Percentiles rank a stretch among this genome's conserved stretches.
phyloP scores from a whole-genome alignment of 2,329 filamentous ascomycete species.

The Verticillium longisporum region DNA sequence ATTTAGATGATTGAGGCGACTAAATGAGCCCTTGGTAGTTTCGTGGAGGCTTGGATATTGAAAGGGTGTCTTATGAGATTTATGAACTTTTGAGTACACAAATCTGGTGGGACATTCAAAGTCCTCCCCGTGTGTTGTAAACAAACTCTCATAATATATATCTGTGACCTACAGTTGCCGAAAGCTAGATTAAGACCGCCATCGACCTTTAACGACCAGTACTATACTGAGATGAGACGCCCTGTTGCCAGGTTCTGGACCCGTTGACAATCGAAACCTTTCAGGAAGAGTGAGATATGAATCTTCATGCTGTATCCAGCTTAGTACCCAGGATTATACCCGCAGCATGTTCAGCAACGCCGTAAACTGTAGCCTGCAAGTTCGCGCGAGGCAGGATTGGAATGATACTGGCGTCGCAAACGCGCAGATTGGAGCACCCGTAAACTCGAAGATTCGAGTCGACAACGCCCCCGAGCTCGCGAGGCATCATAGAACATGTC shows the following conservation, averaged over 20 bases:
- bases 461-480: slow-evolving; percentile 36
- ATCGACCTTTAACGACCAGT: slow-evolving; percentile 24
- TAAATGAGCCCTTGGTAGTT: too few relatives aligned
- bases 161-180: slow-evolving; percentile 32
- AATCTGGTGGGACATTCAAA: too few relatives aligned
- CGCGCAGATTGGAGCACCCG: slow-evolving; percentile 33
- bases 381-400: slow-evolving; percentile 31
- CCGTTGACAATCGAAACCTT: slow-evolving; percentile 13
- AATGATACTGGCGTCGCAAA: slow-evolving; percentile 38
- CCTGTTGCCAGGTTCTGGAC: slow-evolving; percentile 21
- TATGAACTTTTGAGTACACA: too few relatives aligned
- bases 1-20: too few relatives aligned
- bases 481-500: slow-evolving; percentile 46
- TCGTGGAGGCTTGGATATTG: too few relatives aligned
- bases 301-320: too few relatives aligned
- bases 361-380: slow-evolving; percentile 20
- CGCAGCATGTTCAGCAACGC: slow-evolving; percentile 22
- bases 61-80: too few relatives aligned
- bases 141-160: too few relatives aligned
- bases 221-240: slow-evolving; percentile 23
- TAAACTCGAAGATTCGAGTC: slow-evolving; percentile 36
- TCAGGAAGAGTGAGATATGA: too few relatives aligned
- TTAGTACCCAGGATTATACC: slow-evolving; percentile 2
- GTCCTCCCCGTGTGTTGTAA: too few relatives aligned
- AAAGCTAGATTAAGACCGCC: slow-evolving; percentile 44